A percentile compares a stretch with the other conserved stretches of the same genome.
These are phyloP conservation scores for Erucastrum elatum DNA, from an alignment of 345 rosid genomes.

Conservation along the genomic window DNA sequence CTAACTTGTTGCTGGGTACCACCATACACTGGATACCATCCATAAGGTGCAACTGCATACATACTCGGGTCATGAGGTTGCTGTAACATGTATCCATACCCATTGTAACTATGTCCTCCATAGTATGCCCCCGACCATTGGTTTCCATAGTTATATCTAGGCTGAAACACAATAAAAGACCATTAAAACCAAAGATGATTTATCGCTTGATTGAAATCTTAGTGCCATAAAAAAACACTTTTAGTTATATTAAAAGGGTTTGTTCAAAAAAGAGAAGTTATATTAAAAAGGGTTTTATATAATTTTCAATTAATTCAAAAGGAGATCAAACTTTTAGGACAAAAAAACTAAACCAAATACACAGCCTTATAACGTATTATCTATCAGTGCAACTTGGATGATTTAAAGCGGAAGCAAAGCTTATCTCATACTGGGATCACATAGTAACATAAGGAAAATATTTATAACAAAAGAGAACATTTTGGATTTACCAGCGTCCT, in stretches of 20 bases:
- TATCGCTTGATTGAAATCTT: background rate
- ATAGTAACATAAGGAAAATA: background rate
- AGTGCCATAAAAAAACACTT: background rate
- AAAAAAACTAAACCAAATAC: background rate
- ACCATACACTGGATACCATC: conserved; percentile 75
- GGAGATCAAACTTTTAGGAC: background rate
- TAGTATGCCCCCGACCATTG: conserved; percentile 82
- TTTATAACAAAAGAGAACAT: background rate
- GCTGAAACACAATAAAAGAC: conserved; percentile 44
- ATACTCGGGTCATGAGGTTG: conserved; percentile 76
- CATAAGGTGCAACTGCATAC: conserved; percentile 70
- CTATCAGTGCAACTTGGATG: background rate
- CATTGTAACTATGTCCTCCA: conserved; percentile 77
- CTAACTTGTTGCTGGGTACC: conserved; percentile 92
- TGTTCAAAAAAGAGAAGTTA: too few species aligned
- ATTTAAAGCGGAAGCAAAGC: background rate
- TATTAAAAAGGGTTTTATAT: background rate
- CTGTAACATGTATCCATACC: conserved; percentile 77
- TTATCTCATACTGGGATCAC: background rate
- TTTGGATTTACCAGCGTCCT: conserved; percentile 62
- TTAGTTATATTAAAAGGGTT: background rate
- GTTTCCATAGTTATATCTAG: conserved; percentile 67
- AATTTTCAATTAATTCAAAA: background rate
- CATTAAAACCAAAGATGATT: background rate
- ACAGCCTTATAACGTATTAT: background rate